phyloP scores from a whole-genome alignment of 306 rosid species.

The Pterocarpus macrocarpus region DNA sequence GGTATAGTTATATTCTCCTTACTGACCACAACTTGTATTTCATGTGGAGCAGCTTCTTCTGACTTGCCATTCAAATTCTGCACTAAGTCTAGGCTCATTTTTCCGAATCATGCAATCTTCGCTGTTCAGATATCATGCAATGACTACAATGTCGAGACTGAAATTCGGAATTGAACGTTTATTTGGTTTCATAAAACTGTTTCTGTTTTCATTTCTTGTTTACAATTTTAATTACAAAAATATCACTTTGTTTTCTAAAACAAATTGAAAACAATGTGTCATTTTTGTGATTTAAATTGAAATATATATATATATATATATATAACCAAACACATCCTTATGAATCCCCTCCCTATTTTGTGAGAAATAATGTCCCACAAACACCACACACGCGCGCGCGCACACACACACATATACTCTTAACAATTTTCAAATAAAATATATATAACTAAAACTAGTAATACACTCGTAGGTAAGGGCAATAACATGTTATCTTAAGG shows the following conservation, averaged over 20 bases:
- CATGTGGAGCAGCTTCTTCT: constrained; percentile 1
- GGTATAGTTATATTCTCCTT: not conserved
- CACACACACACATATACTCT: not conserved
- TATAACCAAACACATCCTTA: too few species aligned
- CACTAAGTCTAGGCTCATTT: constrained; percentile 67
- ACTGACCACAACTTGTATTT: not conserved
- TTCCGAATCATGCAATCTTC: constrained; percentile 40
- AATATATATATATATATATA: too few species aligned
- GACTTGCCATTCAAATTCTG: constrained; percentile 39
- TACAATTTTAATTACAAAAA: too few species aligned
- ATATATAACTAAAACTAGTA: not conserved
- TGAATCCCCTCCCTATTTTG: too few species aligned
- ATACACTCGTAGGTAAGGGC: not conserved
- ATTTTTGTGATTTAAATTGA: too few species aligned
- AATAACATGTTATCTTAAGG: not conserved
- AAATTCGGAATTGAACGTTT: not conserved
- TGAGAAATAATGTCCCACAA: too few species aligned
- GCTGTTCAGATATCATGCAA: constrained; percentile 43
- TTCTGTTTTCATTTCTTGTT: too few species aligned
- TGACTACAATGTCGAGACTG: not conserved
- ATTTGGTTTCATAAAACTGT: too few species aligned
- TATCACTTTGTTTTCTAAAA: too few species aligned
- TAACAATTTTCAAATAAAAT: not conserved
- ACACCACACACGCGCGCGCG: too few species aligned
- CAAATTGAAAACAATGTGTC: too few species aligned